phyloP scores from a whole-genome alignment of 371 early-diverging fungal genomes.

The Mortierella sp. region DNA sequence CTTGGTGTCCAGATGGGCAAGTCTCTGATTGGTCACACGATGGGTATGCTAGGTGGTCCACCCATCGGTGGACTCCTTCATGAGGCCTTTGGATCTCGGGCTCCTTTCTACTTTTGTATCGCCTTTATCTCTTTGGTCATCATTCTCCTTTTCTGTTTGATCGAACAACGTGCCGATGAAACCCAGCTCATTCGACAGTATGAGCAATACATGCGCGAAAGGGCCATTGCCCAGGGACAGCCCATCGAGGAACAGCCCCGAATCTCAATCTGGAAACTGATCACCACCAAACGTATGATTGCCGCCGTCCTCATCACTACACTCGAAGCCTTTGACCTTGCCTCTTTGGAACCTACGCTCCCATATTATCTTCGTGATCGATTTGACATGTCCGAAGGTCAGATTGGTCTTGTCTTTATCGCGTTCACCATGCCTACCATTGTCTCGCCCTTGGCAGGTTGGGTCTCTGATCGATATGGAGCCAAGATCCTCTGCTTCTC shows the following conservation, averaged over 20 bases:
- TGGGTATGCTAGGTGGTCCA: conserved; percentile 71
- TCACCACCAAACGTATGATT: conserved; percentile 45
- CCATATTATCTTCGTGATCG: conserved; percentile 65
- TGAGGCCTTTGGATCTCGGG: conserved; percentile 65
- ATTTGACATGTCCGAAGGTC: conserved; percentile 63
- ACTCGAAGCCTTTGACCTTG: conserved; percentile 45
- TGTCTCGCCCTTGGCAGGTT: conserved; percentile 58
- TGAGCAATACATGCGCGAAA: conserved; percentile 35
- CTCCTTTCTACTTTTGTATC: conserved; percentile 80
- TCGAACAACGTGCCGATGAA: conserved; percentile 48
- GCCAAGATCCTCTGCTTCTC: conserved; percentile 58
- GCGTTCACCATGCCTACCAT: conserved; percentile 64
- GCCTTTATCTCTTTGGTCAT: conserved; percentile 65
- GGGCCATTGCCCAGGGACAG: conserved; percentile 29
- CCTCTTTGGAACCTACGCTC: conserved; percentile 62
- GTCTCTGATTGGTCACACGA: conserved; percentile 66
- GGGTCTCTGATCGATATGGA: conserved; percentile 58
- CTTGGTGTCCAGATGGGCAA: conserved; percentile 76
- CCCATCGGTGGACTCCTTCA: conserved; percentile 74
- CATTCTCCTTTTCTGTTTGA: conserved; percentile 18
- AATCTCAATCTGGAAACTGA: conserved; percentile 32
- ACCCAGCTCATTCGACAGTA: conserved; percentile 26
- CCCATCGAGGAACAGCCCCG: conserved; percentile 7
- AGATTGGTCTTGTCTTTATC: conserved; percentile 65
- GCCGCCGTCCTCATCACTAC: conserved; percentile 47